Base-by-base conservation (phyloP, 768 basidiomycete genomes). In the Leucocoprinus leucothites region DNA sequence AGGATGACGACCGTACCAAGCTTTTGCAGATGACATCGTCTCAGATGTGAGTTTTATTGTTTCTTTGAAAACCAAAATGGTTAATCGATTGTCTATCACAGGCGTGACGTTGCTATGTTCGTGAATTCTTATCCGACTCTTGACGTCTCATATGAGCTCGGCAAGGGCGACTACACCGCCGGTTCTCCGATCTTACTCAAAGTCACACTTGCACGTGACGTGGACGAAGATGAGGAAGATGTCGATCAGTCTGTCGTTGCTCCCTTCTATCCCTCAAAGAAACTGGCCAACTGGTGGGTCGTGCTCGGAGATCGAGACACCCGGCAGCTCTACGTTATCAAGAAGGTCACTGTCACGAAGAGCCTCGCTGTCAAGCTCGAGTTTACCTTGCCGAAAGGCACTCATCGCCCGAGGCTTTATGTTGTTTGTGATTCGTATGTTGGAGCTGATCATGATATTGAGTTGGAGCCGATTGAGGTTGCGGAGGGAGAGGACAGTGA, bases 41-140 rank as follows among this genome's bases (percentile, higher is more conserved):
- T 36, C 90, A 97, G 68, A 92, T 98, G 93, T 93, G 70, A 28
- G 3, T n/a, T n/a, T 35, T 48, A 13, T 24, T 24, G n/a, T n/a
- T 28, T 16, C 25, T 36, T 25, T 54, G 21, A 44, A 46, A n/a
- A 56, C 11, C 11, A 11, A 31, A 31, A 11, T 31, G 5, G 51
- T 57, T 66, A 28, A 69, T 56, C 52, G 24, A 52, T 21, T 28
- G 35, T 48, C 28, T 35, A 60, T 52, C 9, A n/a, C 62, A 95
- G 93, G 92, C 88, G 84, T 58, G 94, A 92, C 63, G 94, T 98
- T 22, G 97, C 97, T 1, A 86, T 82, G 41, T 96, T 97, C 60
- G 94, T 97, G 63, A 98, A 99, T 71, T 89, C 94, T 1, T 98
- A 97, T 66, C 96, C 96, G 0, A 95, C 92, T n/a, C 78, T 98